Percentiles rank a stretch among this genome's conserved stretches.
Evolutionary conservation across 2,329 filamentous ascomycete species (phyloP).

Genomic region (Microsporum audouinii): DNA sequence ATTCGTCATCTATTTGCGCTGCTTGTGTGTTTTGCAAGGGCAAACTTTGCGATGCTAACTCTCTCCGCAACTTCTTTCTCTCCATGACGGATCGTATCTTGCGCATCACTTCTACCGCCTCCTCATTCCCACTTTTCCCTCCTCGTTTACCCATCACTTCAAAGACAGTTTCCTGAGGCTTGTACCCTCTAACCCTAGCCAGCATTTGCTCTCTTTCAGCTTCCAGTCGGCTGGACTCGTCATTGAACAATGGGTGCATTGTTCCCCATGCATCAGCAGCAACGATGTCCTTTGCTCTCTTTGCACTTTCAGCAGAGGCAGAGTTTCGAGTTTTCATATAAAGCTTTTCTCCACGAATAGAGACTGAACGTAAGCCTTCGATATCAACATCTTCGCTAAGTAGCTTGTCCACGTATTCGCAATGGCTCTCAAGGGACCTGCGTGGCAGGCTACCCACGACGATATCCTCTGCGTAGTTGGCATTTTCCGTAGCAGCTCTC

Average conservation of each 20-base stretch:
- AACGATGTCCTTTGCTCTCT: conserved; percentile 68
- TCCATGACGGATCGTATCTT: conserved; percentile 34
- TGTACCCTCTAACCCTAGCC: conserved; percentile 74
- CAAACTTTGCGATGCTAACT: conserved; percentile 16
- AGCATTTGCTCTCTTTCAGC: conserved; percentile 74
- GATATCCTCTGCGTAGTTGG: conserved; percentile 71
- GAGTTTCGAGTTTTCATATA: conserved; percentile 84
- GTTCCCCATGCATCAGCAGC: conserved; percentile 58
- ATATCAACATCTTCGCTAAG: conserved; percentile 67
- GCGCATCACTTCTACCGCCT: conserved; percentile 45
- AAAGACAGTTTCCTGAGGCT: conserved; percentile 90
- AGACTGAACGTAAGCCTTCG: conserved; percentile 56
- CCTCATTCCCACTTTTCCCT: conserved; percentile 54
- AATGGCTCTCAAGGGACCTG: conserved; percentile 59
- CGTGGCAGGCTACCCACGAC: conserved; percentile 66
- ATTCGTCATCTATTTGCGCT: conserved; percentile 26
- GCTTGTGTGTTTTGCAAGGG: conserved; percentile 16
- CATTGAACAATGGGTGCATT: conserved; percentile 69
- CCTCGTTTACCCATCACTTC: conserved; percentile 72
- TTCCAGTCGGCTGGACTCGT: conserved; percentile 51
- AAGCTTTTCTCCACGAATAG: conserved; percentile 79
- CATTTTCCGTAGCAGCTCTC: conserved; percentile 45
- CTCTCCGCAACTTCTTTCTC: conserved; percentile 30
- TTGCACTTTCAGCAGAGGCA: conserved; percentile 81
- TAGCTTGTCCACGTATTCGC: conserved; percentile 74